Evolutionary conservation across 2,329 filamentous ascomycete species (phyloP).

Genomic region (Decorospora gaudefroyi): DNA sequence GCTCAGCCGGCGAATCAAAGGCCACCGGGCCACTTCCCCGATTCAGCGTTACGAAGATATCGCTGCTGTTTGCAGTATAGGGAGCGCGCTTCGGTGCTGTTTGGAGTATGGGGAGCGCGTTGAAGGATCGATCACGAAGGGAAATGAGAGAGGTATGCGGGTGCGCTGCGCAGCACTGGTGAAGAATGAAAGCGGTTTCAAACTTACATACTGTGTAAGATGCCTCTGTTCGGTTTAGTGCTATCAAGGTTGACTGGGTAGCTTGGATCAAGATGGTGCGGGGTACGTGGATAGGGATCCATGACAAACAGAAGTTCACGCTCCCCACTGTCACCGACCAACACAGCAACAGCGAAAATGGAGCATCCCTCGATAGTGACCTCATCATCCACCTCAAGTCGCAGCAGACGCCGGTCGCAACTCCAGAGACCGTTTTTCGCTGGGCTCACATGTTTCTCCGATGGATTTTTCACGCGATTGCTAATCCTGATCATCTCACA

Average conservation of each 20-base stretch:
- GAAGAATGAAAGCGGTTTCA: slow-evolving; percentile 4
- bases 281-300: slow-evolving; percentile 6
- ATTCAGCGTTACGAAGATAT: slow-evolving; percentile 6
- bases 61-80: slow-evolving; percentile 1
- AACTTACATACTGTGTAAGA: too few relatives aligned
- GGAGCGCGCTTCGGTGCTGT: slow-evolving; percentile 1
- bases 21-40: slow-evolving; percentile 8
- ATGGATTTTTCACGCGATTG: too few relatives aligned
- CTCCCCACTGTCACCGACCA: too few relatives aligned
- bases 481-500: too few relatives aligned
- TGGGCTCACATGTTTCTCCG: slow-evolving; percentile 5
- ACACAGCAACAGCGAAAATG: slow-evolving; percentile 4
- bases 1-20: slow-evolving; percentile 15
- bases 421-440: slow-evolving; percentile 3
- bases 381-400: slow-evolving; percentile 4
- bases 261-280: background rate
- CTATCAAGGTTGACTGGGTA: background rate
- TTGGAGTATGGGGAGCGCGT: slow-evolving; percentile 1
- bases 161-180: background rate
- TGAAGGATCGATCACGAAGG: slow-evolving; percentile 1
- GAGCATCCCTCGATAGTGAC: slow-evolving; percentile 11
- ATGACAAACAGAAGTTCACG: slow-evolving; percentile 8
- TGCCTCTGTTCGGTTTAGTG: background rate
- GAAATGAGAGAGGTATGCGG: background rate
- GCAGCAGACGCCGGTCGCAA: slow-evolving; percentile 1